phyloP scores from a whole-genome alignment of 352 stramenopile species.

The Pythium aristosporum region DNA sequence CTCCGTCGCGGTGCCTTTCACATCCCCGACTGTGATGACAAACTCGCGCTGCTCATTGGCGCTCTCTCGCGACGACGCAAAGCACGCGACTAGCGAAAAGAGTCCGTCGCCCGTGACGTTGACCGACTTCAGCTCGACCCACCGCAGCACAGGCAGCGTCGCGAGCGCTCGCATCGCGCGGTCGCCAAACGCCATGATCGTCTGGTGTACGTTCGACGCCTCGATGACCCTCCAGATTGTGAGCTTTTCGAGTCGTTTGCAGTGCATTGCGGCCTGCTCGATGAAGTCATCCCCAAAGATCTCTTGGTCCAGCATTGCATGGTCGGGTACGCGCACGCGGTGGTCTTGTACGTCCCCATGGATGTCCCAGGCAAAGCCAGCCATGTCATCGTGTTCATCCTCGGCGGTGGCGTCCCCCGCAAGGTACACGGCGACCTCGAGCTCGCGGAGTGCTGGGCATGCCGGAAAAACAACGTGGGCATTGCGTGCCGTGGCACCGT shows the following conservation, averaged over 20 bases:
- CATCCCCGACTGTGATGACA: conserved; percentile 15
- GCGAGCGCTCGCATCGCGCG: conserved; percentile 11
- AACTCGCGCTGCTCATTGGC: conserved; percentile 5
- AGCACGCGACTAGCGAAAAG: conserved; percentile 7
- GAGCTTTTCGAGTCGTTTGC: too few relatives aligned
- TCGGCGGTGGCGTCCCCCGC: conserved; percentile 7
- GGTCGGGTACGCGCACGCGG: not conserved
- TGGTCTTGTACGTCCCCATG: not conserved
- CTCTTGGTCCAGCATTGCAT: conserved; percentile 21
- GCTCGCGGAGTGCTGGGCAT: conserved; percentile 8
- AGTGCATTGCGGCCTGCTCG: conserved; percentile 1
- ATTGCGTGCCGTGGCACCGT: conserved; percentile 8
- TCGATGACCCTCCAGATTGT: too few relatives aligned
- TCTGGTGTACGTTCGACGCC: too few relatives aligned
- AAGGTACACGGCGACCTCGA: conserved; percentile 17
- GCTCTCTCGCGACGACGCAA: conserved; percentile 1
- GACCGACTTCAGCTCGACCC: conserved; percentile 21
- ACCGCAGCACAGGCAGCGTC: conserved; percentile 11
- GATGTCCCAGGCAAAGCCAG: not conserved
- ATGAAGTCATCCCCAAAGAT: conserved; percentile 27
- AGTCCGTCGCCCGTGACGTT: conserved; percentile 22
- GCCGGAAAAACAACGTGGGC: conserved; percentile 11
- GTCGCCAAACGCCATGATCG: too few relatives aligned
- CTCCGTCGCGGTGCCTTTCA: conserved; percentile 1
- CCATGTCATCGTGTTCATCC: conserved; percentile 11